Percentiles rank a stretch among this genome's conserved stretches.
Evolutionary conservation across 495 filamentous ascomycete species (phyloP).

Genomic region (Choiromyces venosus): DNA sequence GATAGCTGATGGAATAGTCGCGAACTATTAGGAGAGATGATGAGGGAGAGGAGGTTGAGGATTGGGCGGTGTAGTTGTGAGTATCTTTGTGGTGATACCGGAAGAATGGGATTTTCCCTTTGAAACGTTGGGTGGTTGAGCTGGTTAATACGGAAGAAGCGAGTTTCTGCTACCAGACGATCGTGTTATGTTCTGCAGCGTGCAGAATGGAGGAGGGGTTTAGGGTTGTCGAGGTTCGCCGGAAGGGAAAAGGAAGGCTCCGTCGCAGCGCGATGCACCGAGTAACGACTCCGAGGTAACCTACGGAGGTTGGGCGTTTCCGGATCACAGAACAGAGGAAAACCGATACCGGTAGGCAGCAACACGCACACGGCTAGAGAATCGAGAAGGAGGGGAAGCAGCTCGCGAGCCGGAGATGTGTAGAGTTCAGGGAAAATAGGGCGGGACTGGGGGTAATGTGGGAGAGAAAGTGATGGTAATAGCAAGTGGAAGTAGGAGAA

Average conservation of each 20-base stretch:
- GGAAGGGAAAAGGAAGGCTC: conserved; percentile 30
- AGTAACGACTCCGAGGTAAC: conserved; percentile 31
- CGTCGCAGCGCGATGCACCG: conserved; percentile 36
- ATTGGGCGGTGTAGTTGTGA: not conserved
- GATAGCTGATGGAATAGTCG: not conserved
- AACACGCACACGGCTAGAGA: conserved; percentile 14
- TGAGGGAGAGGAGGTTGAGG: not conserved
- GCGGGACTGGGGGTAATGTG: not conserved
- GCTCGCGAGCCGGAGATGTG: conserved; percentile 13
- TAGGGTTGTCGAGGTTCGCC: conserved; percentile 40
- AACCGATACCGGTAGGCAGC: conserved; percentile 14
- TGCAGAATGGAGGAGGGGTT: conserved; percentile 30
- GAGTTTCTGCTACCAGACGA: conserved; percentile 5
- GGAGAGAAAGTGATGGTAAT: conserved; percentile 15
- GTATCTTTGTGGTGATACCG: conserved; percentile 26
- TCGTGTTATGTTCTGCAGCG: conserved; percentile 7
- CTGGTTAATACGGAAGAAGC: not conserved
- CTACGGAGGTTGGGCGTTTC: conserved; percentile 13
- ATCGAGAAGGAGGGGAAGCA: conserved; percentile 7
- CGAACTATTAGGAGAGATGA: not conserved
- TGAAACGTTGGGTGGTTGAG: not conserved
- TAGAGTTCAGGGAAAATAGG: conserved; percentile 2
- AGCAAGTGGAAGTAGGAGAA: conserved; percentile 4
- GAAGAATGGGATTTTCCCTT: conserved; percentile 13
- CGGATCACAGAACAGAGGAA: conserved; percentile 12